Evolutionary conservation across 1,139 yeast genomes (phyloP).

Genomic region (Taphrina wiesneri): DNA sequence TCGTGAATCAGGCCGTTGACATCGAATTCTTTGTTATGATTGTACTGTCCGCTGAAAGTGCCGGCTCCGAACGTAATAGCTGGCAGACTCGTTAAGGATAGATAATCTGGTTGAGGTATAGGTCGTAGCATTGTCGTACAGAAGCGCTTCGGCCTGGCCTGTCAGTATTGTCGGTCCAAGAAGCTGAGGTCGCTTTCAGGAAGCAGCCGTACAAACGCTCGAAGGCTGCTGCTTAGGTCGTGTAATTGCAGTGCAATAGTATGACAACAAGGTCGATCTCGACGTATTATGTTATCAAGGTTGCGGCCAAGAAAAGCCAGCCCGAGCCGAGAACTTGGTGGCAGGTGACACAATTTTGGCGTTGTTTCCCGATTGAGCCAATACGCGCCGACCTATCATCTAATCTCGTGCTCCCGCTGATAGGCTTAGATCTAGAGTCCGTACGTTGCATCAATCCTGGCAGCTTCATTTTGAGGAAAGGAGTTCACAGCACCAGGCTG

Average conservation of each 20-base stretch:
- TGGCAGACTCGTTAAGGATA: constrained; percentile 48
- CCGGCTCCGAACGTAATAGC: constrained; percentile 82
- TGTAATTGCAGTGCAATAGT: not conserved
- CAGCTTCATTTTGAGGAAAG: not conserved
- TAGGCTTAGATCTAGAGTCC: not conserved
- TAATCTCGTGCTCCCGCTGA: not conserved
- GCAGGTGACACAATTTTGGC: not conserved
- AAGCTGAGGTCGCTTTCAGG: too few species aligned
- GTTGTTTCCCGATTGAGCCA: not conserved
- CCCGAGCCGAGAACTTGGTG: not conserved
- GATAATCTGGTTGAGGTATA: constrained; percentile 4
- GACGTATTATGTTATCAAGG: constrained; percentile 5
- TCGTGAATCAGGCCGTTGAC: constrained; percentile 53
- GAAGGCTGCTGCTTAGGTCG: not conserved
- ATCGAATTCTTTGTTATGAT: constrained; percentile 58
- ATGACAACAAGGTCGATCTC: not conserved
- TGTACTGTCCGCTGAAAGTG: constrained; percentile 75
- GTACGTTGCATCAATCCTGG: not conserved
- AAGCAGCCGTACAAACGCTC: not conserved
- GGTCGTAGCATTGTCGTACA: not conserved
- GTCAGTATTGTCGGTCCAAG: too few species aligned
- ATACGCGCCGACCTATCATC: not conserved
- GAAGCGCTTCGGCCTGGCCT: too few species aligned
- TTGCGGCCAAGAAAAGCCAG: not conserved
- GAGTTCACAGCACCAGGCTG: not conserved